Base-by-base conservation (phyloP, 1,284 basidiomycete genomes). In the Ceratobasidium sp. region DNA sequence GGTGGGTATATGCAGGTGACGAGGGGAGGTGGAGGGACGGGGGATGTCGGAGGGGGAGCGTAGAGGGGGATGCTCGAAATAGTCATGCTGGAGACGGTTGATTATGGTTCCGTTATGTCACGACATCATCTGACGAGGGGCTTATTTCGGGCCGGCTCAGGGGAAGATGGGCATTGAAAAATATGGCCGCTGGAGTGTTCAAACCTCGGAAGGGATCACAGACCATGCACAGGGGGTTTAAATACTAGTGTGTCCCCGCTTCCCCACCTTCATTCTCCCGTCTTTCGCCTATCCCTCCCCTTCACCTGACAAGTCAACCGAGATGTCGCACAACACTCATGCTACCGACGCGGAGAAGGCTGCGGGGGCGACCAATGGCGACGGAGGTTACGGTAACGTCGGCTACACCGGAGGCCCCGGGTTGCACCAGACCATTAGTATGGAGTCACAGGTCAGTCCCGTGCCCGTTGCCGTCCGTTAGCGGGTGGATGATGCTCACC, bases 251-350 rank as follows among this genome's bases (percentile, higher is more conserved):
- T 24, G 54, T 29, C 56, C 67, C 54, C 54, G 24, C 60, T 47
- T 63, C 67, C 56, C 67, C 67, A 33, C 24, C 41, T 33, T 31
- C 54, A n/a, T 47, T 27, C 44, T 59, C 67, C 67, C 67, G 67
- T 71, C 54, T 71, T 71, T 71, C 67, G 67, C 67, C 67, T 71
- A 71, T 33, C 53, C n/a, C 54, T 22, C 47, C 36, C 15, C 19
- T 27, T 24, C 65, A 36, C 44, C 29, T 24, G 33, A 19, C 48
- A 22, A 17, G n/a, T 14, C 62, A 33, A 27, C 24, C 17, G n/a
- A n/a, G 54, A 59, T 71, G 67, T 71, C 56, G 41, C 67, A 71
- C 67, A 36, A 71, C 41, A 59, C 67, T 15, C 17, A 45, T 29
- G 22, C 36, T 11, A 63, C 36, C 44, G 67, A 71, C 54, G 67